A percentile compares a stretch with the other conserved stretches of the same genome.
phyloP scores from a whole-genome alignment of 768 basidiomycete genomes.

The Mycena olivaceomarginata region DNA sequence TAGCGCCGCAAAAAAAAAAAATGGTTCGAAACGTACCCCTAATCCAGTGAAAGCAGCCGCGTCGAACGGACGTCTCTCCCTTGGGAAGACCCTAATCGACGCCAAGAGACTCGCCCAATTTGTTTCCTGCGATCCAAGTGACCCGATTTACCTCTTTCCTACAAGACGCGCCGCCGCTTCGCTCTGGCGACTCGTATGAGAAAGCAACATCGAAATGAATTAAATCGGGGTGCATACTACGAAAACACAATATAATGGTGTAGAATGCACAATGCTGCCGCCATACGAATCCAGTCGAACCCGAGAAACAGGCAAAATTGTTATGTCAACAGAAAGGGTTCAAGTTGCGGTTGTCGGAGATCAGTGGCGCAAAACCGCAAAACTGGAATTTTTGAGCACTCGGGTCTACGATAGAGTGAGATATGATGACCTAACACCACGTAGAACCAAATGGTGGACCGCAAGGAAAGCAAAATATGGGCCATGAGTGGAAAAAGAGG shows the following conservation, averaged over 20 bases:
- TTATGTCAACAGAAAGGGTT: conserved; percentile 4
- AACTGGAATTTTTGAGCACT: conserved; percentile 7
- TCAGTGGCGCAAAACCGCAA: neutral
- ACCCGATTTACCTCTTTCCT: no score
- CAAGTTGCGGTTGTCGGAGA: conserved; percentile 6
- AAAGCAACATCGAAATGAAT: neutral
- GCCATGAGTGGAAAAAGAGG: conserved; percentile 13
- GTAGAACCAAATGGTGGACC: neutral
- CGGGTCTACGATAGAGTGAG: neutral
- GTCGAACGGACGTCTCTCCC: no score
- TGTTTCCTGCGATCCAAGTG: no score
- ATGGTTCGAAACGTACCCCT: no score
- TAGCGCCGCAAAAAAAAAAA: no score
- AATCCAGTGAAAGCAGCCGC: no score
- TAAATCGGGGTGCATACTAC: conserved; percentile 13
- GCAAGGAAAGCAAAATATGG: conserved; percentile 19
- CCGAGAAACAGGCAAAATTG: neutral
- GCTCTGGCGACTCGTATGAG: neutral
- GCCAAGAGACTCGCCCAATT: no score
- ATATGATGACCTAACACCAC: neutral
- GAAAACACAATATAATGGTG: conserved; percentile 1
- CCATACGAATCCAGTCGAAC: conserved; percentile 4
- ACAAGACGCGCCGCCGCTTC: neutral
- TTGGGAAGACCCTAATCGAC: no score
- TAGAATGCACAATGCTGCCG: conserved; percentile 16